Evolutionary conservation across 2,329 filamentous ascomycete species (phyloP), one percentile per base, ranked within the genome.

Genomic region (Aureobasidium sp.): DNA sequence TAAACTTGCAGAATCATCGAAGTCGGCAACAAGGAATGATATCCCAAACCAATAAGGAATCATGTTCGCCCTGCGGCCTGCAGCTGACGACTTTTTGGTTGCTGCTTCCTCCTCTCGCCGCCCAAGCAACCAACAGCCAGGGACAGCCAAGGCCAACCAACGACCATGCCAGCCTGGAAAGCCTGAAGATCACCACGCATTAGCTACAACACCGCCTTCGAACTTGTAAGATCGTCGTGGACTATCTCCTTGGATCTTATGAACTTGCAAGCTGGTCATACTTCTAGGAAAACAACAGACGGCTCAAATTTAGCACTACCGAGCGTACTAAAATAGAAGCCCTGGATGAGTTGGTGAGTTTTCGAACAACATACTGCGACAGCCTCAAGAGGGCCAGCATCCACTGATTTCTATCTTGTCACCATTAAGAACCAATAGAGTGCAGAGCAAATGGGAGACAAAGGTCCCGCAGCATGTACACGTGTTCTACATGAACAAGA

Each of bases 71-170:
- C 26, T 42, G 13, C 29, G 32, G n/a, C 17, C 55, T 37, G 55
- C 55, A 58, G 55, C 42, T 58, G 55, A 48, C 55, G 32, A 15
- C 13, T 20, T 57, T 32, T 36, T 26, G 27, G 53, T 57, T 26
- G 53, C 41, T 46, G 46, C 23, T 48, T 48, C 32, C 37, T 32
- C 13, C 53, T 12, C 12, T 37, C 53, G 42, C 53, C 41, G 53
- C 53, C 52, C 52, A 37, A 56, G 52, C 53, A 57, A 57, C 41
- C 51, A 42, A 55, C 51, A 42, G 10, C 26, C 17, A 17, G 9
- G 29, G 10, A 55, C 51, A 42, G 10, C 26, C 17, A 17, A 5
- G 29, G 10, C 23, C 9, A n/a, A 41, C 37, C 27, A 44, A n/a
- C 39, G n/a, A 26, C 41, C 39, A 32, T n/a, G 4, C 37, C 27